Percentiles rank a stretch among this genome's conserved stretches.
Conservation (phyloP, 805 yeast species). For the Spathaspora gorwiae region DNA sequence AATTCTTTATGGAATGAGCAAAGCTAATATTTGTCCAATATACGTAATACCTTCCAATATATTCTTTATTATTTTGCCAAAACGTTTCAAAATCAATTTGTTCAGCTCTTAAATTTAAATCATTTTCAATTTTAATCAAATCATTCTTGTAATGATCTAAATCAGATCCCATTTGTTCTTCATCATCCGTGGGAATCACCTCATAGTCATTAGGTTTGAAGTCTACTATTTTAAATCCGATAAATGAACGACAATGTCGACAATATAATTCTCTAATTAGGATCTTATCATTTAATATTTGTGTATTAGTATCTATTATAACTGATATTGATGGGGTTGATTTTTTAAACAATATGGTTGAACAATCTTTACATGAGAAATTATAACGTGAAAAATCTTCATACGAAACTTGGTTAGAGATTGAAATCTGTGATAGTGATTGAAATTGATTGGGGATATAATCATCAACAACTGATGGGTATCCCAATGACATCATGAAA, state of each 20-base stretch:
- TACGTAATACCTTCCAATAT: constrained; percentile 5
- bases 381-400: neutral
- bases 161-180: neutral
- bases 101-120: constrained; percentile 1
- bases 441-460: constrained; percentile 1
- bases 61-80: constrained; percentile 1
- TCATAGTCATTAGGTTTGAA: constrained; percentile 2
- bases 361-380: neutral
- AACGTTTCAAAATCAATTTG: neutral
- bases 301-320: neutral
- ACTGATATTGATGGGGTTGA: neutral
- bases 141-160: constrained; percentile 8
- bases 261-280: constrained; percentile 6
- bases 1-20: too few species aligned
- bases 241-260: constrained; percentile 6
- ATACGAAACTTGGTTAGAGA: neutral
- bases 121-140: constrained; percentile 9
- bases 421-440: neutral
- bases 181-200: constrained; percentile 1
- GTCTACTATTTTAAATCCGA: constrained; percentile 13
- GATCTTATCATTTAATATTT: neutral
- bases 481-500: neutral
- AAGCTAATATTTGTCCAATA: neutral
- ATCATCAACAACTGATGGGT: neutral
- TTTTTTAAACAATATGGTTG: neutral